phyloP scores from a whole-genome alignment of 2,329 filamentous ascomycete species.

The Aureobasidium sp. region DNA sequence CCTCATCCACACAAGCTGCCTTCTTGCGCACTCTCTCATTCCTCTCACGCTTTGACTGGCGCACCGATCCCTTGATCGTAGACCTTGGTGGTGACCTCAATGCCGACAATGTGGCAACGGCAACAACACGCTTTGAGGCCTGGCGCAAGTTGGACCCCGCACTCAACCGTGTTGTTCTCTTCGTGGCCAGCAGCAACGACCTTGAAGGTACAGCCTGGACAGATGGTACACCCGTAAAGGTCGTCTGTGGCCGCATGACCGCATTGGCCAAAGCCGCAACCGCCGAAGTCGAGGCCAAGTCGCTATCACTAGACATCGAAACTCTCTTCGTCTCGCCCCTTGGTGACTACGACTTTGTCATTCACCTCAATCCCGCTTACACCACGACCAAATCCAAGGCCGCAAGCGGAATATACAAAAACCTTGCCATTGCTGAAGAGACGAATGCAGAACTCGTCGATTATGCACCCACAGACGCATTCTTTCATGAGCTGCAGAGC shows the following conservation, averaged over 20 bases:
- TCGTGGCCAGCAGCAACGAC: constrained; percentile 74
- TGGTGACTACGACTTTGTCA: constrained; percentile 75
- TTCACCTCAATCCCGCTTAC: constrained; percentile 56
- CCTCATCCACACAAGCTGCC: constrained; percentile 67
- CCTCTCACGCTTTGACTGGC: constrained; percentile 88
- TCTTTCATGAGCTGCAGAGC: constrained; percentile 58
- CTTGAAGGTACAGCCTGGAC: constrained; percentile 73
- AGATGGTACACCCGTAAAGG: constrained; percentile 62
- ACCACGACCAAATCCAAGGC: constrained; percentile 28
- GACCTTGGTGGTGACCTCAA: constrained; percentile 57
- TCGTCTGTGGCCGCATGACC: constrained; percentile 77
- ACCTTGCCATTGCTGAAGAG: constrained; percentile 55
- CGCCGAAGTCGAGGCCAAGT: constrained; percentile 37
- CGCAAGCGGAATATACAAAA: constrained; percentile 59
- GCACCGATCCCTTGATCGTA: constrained; percentile 68
- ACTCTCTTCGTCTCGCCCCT: constrained; percentile 65
- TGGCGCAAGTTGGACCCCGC: constrained; percentile 84
- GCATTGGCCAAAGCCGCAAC: constrained; percentile 69
- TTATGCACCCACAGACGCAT: constrained; percentile 52
- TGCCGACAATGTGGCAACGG: constrained; percentile 49
- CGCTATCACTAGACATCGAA: constrained; percentile 34
- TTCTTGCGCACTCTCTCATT: constrained; percentile 74
- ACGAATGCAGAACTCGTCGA: constrained; percentile 39
- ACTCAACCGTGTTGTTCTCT: constrained; percentile 74
- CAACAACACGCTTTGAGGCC: constrained; percentile 65